Evolutionary conservation across 2,329 filamentous ascomycete genomes (phyloP), one percentile per base, ranked within the genome.

Genomic region (Botrytis fragariae): DNA sequence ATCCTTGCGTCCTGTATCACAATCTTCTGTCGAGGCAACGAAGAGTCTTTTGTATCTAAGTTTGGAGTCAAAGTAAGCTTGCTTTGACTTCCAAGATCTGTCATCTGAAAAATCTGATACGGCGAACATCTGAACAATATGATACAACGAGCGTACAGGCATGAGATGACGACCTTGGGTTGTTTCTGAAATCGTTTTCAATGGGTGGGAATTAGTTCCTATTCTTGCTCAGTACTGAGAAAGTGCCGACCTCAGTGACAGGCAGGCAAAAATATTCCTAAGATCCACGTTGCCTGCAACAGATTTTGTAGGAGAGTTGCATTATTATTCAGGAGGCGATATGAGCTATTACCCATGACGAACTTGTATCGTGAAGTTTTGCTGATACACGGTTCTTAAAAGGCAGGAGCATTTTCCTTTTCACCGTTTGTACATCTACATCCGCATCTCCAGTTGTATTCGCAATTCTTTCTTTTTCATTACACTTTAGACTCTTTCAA

Each of bases 241-340:
- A 42, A 35, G 12, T 39, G 16, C 20, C 35, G 14, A 37, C 39
- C 45, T 57, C 35, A 16, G 3, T 42, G 37, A 37, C 35, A 69
- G 65, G 37, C 48, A 59, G 48, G 65, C 35, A 42, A 57, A 9
- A 57, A 39, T 69, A 4, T 57, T 32, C 3, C 25, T 18, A 37
- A 57, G 16, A 51, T 69, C 65, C 65, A 69, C 65, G 54, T 32
- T 69, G 35, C 10, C 37, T 69, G 48, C 65, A 57, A 69, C 65
- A 69, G 48, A 57, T 69, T 42, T 57, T 69, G 65, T 69, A 69
- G 65, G 65, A 69, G 65, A 59, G 44, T 29, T 44, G 32, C 18
- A 20, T 42, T 65, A 18, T 20, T 42, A 9, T 69, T 35, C 51
- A 54, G 64, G 45, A 42, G 45, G 48, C 16, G 20, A 42, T 20